These are phyloP conservation scores for Brassica balearica DNA, from an alignment of 441 rosid genomes.

Conservation along the genomic window DNA sequence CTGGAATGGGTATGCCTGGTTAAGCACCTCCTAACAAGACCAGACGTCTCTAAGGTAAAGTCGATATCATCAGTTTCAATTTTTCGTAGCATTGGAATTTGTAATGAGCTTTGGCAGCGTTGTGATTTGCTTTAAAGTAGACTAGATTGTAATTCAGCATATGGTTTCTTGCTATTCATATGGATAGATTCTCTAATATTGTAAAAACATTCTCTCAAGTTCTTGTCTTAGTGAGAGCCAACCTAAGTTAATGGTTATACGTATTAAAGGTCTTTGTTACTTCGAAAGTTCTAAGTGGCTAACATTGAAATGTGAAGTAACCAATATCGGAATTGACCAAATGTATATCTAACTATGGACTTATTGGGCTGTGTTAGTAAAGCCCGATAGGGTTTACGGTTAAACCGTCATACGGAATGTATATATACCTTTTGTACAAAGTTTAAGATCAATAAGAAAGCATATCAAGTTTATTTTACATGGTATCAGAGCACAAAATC, in stretches of 20 bases:
- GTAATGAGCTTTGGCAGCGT: no score
- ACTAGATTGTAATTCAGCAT: no score
- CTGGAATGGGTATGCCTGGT: no score
- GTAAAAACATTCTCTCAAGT: conserved; percentile 10
- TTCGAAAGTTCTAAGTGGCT: no score
- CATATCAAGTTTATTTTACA: background rate
- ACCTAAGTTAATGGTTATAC: conserved; percentile 13
- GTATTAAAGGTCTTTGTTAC: background rate
- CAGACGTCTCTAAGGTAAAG: no score
- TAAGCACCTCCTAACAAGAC: no score
- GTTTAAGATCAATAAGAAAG: background rate
- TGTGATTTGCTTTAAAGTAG: no score
- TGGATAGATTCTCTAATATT: conserved; percentile 14
- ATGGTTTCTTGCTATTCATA: conserved; percentile 25
- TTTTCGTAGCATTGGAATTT: no score
- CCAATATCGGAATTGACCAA: background rate
- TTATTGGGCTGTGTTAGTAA: background rate
- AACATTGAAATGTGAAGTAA: background rate
- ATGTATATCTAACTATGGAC: background rate
- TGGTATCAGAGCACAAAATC: background rate
- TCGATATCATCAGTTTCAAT: no score
- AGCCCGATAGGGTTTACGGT: background rate
- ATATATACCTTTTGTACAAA: no score
- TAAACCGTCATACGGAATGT: conserved; percentile 13
- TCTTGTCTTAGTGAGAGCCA: conserved; percentile 4